A percentile compares a stretch with the other conserved stretches of the same genome.
Evolutionary conservation across 495 filamentous ascomycete species (phyloP).

Genomic region (Trichoderma orchidacearum): DNA sequence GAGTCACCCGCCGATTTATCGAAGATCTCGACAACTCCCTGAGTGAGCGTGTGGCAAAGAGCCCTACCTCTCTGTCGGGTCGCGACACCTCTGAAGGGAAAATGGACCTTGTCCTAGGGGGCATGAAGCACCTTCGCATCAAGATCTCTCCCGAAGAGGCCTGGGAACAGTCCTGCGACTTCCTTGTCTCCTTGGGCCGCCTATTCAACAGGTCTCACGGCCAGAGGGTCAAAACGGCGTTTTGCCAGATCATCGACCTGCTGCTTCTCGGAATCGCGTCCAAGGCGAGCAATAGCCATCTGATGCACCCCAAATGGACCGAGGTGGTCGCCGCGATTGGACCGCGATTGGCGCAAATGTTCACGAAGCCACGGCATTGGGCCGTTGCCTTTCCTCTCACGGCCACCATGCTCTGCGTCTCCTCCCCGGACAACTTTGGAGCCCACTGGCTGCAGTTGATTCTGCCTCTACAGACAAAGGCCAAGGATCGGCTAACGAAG

Average conservation of each 20-base stretch:
- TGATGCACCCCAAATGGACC: constrained; percentile 70
- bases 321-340: constrained; percentile 67
- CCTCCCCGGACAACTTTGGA: constrained; percentile 67
- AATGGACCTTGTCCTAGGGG: constrained; percentile 70
- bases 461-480: constrained; percentile 54
- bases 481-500: constrained; percentile 71
- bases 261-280: constrained; percentile 81
- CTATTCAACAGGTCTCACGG: constrained; percentile 78
- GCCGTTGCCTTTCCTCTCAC: constrained; percentile 71
- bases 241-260: constrained; percentile 80
- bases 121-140: constrained; percentile 79
- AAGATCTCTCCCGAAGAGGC: constrained; percentile 54
- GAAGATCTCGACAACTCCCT: constrained; percentile 64
- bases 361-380: constrained; percentile 88
- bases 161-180: constrained; percentile 81
- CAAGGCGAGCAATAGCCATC: constrained; percentile 52
- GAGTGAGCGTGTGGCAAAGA: constrained; percentile 54
- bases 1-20: constrained; percentile 70
- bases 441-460: constrained; percentile 76
- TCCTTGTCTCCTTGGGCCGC: constrained; percentile 64
- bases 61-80: constrained; percentile 27
- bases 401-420: constrained; percentile 74
- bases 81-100: constrained; percentile 57
- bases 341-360: constrained; percentile 63
- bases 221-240: constrained; percentile 78